Evolutionary conservation across 1,284 basidiomycete genomes (phyloP).

Genomic region (Cryptococcus neoformans): DNA sequence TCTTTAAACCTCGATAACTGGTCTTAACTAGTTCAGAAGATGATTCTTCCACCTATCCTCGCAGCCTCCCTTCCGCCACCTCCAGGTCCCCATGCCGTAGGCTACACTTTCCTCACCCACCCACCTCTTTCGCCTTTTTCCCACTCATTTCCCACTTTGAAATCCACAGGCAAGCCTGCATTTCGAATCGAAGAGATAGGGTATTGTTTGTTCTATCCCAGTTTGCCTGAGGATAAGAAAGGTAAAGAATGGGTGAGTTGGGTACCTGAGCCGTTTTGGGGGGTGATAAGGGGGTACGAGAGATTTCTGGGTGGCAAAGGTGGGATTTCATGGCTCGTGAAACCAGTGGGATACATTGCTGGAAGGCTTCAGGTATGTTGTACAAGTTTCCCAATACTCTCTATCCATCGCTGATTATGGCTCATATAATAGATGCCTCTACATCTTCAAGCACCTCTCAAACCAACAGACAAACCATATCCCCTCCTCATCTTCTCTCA

Average conservation of each 20-base stretch:
- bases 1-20: too few relatives aligned
- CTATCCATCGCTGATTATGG: too few relatives aligned
- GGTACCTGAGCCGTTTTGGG: conserved; percentile 29
- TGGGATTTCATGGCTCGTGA: conserved; percentile 26
- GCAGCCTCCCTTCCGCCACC: conserved; percentile 20
- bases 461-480: conserved; percentile 47
- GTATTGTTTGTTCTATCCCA: conserved; percentile 41
- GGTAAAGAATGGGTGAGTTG: conserved; percentile 14
- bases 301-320: conserved; percentile 25
- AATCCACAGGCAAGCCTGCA: conserved; percentile 18
- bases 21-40: too few relatives aligned
- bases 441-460: conserved; percentile 19
- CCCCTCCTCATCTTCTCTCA: conserved; percentile 77
- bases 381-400: too few relatives aligned
- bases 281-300: conserved; percentile 29
- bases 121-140: conserved; percentile 15
- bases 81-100: conserved; percentile 26
- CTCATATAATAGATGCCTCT: conserved; percentile 21
- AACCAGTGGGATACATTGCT: conserved; percentile 19
- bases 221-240: conserved; percentile 2
- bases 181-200: conserved; percentile 25
- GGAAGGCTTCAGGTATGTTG: conserved; percentile 24
- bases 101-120: conserved; percentile 25
- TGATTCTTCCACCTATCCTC: not conserved
- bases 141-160: conserved; percentile 13